These are phyloP conservation scores for Aurifilum marmelostoma DNA, from an alignment of 2,329 filamentous ascomycete genomes.

Conservation along the genomic window DNA sequence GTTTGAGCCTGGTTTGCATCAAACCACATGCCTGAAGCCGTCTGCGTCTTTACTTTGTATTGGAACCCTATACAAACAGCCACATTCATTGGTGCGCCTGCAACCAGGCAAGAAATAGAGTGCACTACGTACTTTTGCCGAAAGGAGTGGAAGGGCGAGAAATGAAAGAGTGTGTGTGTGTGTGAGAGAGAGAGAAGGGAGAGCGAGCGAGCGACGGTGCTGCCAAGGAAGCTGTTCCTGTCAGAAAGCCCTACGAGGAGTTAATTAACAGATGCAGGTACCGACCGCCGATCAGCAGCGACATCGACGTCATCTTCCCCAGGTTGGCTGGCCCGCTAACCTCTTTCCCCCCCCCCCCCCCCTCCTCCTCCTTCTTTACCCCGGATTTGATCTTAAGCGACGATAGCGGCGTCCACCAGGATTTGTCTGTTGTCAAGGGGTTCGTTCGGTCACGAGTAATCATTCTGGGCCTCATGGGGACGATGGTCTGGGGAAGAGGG, in stretches of 20 bases:
- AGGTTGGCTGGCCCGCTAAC: background rate
- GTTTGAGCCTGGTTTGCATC: too few relatives aligned
- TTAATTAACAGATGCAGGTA: slow-evolving; percentile 1
- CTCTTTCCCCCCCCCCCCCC: too few relatives aligned
- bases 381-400: background rate
- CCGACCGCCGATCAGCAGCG: background rate
- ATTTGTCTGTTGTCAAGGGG: background rate
- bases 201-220: background rate
- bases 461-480: background rate
- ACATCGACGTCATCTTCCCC: slow-evolving; percentile 2
- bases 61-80: background rate
- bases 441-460: background rate
- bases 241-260: background rate
- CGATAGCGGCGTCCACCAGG: background rate
- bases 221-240: slow-evolving; percentile 5
- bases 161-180: too few relatives aligned
- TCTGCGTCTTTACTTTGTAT: too few relatives aligned
- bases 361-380: background rate
- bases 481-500: background rate
- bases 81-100: background rate
- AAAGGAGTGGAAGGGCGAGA: too few relatives aligned
- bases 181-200: too few relatives aligned
- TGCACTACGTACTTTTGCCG: too few relatives aligned
- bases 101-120: background rate
- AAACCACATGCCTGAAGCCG: too few relatives aligned